These are phyloP conservation scores for Crithidia thermophila DNA, from an alignment of 208 protist genomes.

Conservation along the genomic window DNA sequence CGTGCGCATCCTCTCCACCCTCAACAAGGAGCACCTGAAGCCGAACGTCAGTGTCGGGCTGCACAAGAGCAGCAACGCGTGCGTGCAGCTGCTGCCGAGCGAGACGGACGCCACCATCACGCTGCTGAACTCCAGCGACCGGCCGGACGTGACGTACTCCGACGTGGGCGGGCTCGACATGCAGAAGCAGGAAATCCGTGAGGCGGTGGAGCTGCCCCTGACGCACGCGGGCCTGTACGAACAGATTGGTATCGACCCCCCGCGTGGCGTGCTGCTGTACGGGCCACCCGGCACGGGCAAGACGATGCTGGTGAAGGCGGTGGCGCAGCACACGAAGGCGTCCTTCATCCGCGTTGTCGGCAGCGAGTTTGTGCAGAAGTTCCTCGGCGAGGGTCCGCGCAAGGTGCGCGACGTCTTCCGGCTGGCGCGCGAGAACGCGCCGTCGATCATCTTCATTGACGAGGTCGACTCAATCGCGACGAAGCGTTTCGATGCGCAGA, in stretches of 20 bases:
- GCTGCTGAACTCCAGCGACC: constrained; percentile 92
- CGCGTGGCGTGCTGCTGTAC: constrained; percentile 99
- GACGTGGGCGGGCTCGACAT: constrained; percentile 99
- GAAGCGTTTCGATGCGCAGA: constrained; percentile 99
- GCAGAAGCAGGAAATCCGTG: constrained; percentile 99
- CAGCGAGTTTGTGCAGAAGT: constrained; percentile 99
- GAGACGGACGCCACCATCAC: constrained; percentile 99
- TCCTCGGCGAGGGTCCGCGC: constrained; percentile 99
- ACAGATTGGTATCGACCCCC: constrained; percentile 99
- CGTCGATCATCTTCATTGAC: constrained; percentile 99
- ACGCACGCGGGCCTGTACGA: constrained; percentile 99
- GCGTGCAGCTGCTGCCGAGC: constrained; percentile 98
- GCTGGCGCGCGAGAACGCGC: constrained; percentile 98
- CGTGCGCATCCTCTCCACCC: constrained; percentile 97
- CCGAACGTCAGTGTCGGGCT: constrained; percentile 99
- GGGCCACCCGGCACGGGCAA: constrained; percentile 98
- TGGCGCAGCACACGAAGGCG: constrained; percentile 99
- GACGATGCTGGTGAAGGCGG: constrained; percentile 99
- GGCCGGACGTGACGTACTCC: constrained; percentile 95
- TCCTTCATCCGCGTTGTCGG: constrained; percentile 99
- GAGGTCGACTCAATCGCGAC: constrained; percentile 99
- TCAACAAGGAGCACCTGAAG: constrained; percentile 99
- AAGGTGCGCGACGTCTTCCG: constrained; percentile 99
- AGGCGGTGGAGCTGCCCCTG: constrained; percentile 99
- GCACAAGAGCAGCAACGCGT: constrained; percentile 98